Percentiles rank a stretch among this genome's conserved stretches.
phyloP scores from a whole-genome alignment of 805 yeast species.

The Zygotorulaspora sp. region DNA sequence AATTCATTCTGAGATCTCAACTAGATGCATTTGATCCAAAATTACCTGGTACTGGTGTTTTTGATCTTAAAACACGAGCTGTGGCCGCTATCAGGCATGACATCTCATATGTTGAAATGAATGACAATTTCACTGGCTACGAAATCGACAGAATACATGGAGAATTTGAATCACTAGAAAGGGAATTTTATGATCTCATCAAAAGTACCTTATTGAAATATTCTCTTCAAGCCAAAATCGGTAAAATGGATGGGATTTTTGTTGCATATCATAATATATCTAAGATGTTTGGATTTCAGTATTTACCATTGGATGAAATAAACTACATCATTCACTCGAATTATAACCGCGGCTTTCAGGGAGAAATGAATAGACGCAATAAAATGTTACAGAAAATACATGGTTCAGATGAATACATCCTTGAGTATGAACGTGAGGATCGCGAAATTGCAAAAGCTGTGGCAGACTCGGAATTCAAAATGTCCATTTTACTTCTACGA shows the following conservation, averaged over 20 bases:
- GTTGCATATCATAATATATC: slow-evolving; percentile 84
- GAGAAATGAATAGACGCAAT: slow-evolving; percentile 16
- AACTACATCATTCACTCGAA: slow-evolving; percentile 58
- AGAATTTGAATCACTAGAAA: slow-evolving; percentile 68
- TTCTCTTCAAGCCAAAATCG: slow-evolving; percentile 86
- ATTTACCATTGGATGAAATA: slow-evolving; percentile 67
- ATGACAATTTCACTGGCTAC: slow-evolving; percentile 58
- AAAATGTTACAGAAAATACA: slow-evolving; percentile 14
- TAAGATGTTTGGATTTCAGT: slow-evolving; percentile 84
- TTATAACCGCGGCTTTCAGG: slow-evolving; percentile 27
- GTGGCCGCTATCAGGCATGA: slow-evolving; percentile 83
- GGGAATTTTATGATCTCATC: slow-evolving; percentile 73
- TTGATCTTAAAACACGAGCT: slow-evolving; percentile 90
- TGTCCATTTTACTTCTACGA: slow-evolving; percentile 52
- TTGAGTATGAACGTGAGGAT: slow-evolving; percentile 20
- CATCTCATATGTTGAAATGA: slow-evolving; percentile 50
- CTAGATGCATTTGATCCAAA: slow-evolving; percentile 74
- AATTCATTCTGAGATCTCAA: slow-evolving; percentile 82
- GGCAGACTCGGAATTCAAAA: slow-evolving; percentile 65
- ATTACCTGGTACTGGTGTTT: slow-evolving; percentile 86
- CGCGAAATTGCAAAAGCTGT: slow-evolving; percentile 34
- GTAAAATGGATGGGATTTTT: slow-evolving; percentile 95
- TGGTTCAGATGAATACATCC: slow-evolving; percentile 25
- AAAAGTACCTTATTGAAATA: slow-evolving; percentile 78
- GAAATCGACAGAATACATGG: slow-evolving; percentile 62